phyloP scores from a whole-genome alignment of 169 alveolate species.

The Toxoplasma gondii region DNA sequence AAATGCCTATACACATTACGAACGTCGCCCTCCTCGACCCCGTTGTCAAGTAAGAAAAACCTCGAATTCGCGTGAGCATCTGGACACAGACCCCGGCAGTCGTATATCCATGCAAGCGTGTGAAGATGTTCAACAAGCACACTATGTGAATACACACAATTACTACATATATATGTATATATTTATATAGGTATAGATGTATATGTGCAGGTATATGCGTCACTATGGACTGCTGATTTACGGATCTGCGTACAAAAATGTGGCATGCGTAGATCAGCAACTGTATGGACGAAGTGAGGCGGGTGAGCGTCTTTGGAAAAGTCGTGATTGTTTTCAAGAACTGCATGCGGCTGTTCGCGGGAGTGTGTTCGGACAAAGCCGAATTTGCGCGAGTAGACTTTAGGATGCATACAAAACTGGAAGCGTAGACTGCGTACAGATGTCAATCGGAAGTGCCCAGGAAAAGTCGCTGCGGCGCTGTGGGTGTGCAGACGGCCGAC shows the following conservation, averaged over 20 bases:
- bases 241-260: not conserved
- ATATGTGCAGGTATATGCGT: not conserved
- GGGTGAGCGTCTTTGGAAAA: too few relatives aligned
- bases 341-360: too few relatives aligned
- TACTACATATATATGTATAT: not conserved
- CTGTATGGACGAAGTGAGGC: too few relatives aligned
- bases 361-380: too few relatives aligned
- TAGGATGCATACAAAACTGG: too few relatives aligned
- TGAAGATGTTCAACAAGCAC: not conserved
- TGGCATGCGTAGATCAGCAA: not conserved
- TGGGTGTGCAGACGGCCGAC: slow-evolving; percentile 84
- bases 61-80: not conserved
- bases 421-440: too few relatives aligned
- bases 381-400: too few relatives aligned
- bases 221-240: not conserved
- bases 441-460: too few relatives aligned
- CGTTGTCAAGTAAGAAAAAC: slow-evolving; percentile 75
- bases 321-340: too few relatives aligned
- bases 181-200: not conserved
- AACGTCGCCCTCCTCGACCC: slow-evolving; percentile 91
- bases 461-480: too few relatives aligned
- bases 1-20: slow-evolving; percentile 91
- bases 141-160: too few relatives aligned
- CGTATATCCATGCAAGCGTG: not conserved
- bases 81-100: not conserved